Conservation (phyloP, 2,329 filamentous ascomycete species). For the Xylariaceae sp. region DNA sequence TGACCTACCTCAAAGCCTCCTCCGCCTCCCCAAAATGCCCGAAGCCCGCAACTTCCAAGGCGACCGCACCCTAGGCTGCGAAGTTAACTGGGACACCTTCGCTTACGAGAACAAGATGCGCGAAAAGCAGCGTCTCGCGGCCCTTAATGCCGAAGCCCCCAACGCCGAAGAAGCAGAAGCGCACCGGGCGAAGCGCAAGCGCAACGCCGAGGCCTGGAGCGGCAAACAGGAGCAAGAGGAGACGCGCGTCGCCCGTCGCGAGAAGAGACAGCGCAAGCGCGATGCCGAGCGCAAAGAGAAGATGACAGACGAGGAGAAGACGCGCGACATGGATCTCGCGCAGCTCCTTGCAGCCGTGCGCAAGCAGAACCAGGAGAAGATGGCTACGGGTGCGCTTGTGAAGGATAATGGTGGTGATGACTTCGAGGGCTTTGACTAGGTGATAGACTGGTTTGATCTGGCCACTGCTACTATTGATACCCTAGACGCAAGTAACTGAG, state of each 20-base stretch:
- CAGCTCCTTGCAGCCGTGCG: constrained; percentile 61
- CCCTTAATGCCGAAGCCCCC: constrained; percentile 39
- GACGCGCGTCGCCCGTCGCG: constrained; percentile 54
- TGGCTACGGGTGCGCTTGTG: constrained; percentile 28
- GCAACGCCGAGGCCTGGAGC: constrained; percentile 67
- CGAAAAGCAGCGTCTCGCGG: constrained; percentile 59
- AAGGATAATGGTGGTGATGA: constrained; percentile 37
- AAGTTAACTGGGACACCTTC: constrained; percentile 62
- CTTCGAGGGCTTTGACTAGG: constrained; percentile 54
- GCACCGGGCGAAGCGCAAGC: constrained; percentile 49
- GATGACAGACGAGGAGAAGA: constrained; percentile 67
- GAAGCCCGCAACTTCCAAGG: constrained; percentile 72
- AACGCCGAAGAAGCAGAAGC: constrained; percentile 30
- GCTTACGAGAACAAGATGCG: constrained; percentile 67
- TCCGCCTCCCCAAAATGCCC: constrained; percentile 89
- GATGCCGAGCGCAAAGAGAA: constrained; percentile 58
- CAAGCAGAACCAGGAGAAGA: constrained; percentile 47
- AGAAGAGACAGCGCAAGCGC: constrained; percentile 58
- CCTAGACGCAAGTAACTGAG: constrained; percentile 4
- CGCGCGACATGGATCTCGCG: constrained; percentile 57
- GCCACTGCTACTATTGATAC: constrained; percentile 6
- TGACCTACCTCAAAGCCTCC: constrained; percentile 38
- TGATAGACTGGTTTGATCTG: not conserved
- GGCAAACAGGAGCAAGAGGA: constrained; percentile 63
- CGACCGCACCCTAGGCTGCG: constrained; percentile 57